Evolutionary conservation across 805 yeast genomes (phyloP), one percentile per base, ranked within the genome.

Genomic region (Ogataea allantospora): DNA sequence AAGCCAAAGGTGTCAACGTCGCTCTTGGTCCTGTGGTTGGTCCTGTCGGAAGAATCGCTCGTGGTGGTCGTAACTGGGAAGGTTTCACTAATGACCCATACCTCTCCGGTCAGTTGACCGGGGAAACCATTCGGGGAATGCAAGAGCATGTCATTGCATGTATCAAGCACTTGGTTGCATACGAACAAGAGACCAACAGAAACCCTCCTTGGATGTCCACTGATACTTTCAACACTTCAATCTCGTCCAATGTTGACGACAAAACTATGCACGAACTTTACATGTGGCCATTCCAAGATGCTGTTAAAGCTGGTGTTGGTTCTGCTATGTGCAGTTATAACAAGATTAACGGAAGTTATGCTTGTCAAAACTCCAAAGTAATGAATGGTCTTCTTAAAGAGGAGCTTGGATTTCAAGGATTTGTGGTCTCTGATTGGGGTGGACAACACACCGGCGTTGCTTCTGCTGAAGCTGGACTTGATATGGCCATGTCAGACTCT

Each of bases 371-470:
- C 51, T 67, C 78, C 3, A 70, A 73, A 42, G 61, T 77, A 29
- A 47, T 79, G 45, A 78, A 78, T 54, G 65, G 71, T 38, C 58
- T 79, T 17, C 58, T 79, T 46, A 79, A 78, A 57, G 79, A 71
- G 32, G 83, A 79, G 54, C 57, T 77, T 35, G 83, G 83, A 0
- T 79, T 78, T 50, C 83, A 78, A 58, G 85, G 84, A 0, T 78
- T 76, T 55, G 79, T 78, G n/a, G 71, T 77, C 40, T 68, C 80
- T 18, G 84, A 78, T 51, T 77, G 83, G 82, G 77, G 75, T n/a
- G 83, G 80, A 5, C 79, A 73, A 42, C 79, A 73, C 46, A 53
- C 72, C 7, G 83, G 84, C 5, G 76, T 77, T 5, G 65, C 68
- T 34, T 68, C 80, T 1, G 78, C 75, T 1, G 57, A 75, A 16